phyloP scores from a whole-genome alignment of 2,329 filamentous ascomycete genomes.

The Periglandula ipomoeae region DNA sequence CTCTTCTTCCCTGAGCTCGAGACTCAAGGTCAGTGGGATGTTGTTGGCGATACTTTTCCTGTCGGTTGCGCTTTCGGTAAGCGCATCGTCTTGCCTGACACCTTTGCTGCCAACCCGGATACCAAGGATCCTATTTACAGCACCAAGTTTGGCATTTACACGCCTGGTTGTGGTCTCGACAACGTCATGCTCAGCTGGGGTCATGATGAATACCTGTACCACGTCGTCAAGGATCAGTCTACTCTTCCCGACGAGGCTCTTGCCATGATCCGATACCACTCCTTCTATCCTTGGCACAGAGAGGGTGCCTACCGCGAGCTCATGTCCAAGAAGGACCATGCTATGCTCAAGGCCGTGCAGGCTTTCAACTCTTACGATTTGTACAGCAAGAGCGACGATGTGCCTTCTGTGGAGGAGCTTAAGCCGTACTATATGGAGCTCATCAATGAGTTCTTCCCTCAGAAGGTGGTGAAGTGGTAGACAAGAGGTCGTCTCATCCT shows the following conservation, averaged over 20 bases:
- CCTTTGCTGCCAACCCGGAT: constrained; percentile 72
- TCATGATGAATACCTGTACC: constrained; percentile 81
- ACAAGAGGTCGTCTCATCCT: background rate
- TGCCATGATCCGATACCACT: constrained; percentile 90
- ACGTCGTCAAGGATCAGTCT: constrained; percentile 75
- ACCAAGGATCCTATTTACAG: constrained; percentile 59
- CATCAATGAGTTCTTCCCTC: constrained; percentile 34
- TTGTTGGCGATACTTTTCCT: constrained; percentile 79
- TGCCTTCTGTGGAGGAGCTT: constrained; percentile 66
- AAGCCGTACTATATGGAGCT: constrained; percentile 46
- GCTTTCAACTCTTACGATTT: constrained; percentile 89
- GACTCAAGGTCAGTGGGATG: constrained; percentile 85
- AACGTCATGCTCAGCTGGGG: constrained; percentile 89
- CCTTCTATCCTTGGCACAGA: constrained; percentile 86
- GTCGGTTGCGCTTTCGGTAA: constrained; percentile 68
- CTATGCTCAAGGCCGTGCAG: constrained; percentile 71
- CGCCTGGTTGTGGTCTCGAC: constrained; percentile 68
- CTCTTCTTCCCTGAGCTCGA: constrained; percentile 58
- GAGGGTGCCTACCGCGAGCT: constrained; percentile 72
- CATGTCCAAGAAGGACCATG: constrained; percentile 74
- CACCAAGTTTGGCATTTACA: constrained; percentile 73
- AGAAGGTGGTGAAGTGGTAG: constrained; percentile 29
- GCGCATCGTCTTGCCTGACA: constrained; percentile 71
- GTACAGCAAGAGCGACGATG: constrained; percentile 82
- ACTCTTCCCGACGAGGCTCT: constrained; percentile 71